These are phyloP conservation scores for Melaleuca quinquenervia DNA, from an alignment of 345 rosid genomes.

Conservation along the genomic window DNA sequence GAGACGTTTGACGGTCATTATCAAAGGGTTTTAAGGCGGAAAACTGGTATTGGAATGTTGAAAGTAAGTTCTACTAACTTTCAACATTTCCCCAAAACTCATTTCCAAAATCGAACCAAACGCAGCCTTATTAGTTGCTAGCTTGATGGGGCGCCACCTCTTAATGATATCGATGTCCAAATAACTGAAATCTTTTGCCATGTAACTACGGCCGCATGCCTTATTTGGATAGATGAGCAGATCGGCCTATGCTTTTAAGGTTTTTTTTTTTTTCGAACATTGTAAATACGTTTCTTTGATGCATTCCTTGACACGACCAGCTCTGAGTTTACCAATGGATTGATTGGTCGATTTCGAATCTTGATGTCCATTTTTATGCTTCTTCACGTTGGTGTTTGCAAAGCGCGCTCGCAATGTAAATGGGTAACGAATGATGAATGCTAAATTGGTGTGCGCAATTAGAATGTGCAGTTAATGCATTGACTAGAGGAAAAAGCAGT, in stretches of 20 bases:
- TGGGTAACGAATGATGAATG: no score
- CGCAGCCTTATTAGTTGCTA: no score
- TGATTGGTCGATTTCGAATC: not conserved
- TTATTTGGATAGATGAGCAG: not conserved
- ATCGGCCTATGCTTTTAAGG: not conserved
- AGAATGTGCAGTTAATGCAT: no score
- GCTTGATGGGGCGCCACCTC: not conserved
- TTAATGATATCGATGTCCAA: not conserved
- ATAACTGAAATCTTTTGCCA: not conserved
- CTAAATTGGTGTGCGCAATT: no score
- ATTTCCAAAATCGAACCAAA: not conserved
- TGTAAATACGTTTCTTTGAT: not conserved
- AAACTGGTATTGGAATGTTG: no score
- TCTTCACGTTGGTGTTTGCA: not conserved
- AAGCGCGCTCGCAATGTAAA: not conserved
- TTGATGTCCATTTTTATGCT: not conserved
- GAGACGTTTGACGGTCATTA: no score
- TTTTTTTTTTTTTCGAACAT: not conserved
- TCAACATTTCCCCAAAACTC: no score
- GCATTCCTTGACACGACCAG: not conserved
- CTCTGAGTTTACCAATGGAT: not conserved
- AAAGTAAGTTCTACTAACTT: no score
- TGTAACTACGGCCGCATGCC: no score
- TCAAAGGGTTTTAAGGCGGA: no score
- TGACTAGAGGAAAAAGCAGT: no score